Evolutionary conservation across 1,139 yeast genomes (phyloP).

Genomic region (Kurtzmaniella natalensis): DNA sequence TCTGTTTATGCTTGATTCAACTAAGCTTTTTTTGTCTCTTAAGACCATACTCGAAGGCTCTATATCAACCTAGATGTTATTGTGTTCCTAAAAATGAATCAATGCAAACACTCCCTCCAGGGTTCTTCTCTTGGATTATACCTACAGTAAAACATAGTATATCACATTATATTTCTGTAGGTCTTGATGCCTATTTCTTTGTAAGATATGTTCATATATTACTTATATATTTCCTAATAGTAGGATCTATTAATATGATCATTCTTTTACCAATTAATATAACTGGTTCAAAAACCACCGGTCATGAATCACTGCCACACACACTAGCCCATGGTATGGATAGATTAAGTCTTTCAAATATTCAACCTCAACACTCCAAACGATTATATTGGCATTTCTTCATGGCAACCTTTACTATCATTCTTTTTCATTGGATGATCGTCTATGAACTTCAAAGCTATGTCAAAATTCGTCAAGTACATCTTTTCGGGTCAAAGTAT

Average conservation of each 20-base stretch:
- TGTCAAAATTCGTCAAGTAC: conserved; percentile 40
- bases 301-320: too few species aligned
- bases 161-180: conserved; percentile 42
- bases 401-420: conserved; percentile 46
- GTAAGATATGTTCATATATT: conserved; percentile 49
- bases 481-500: conserved; percentile 24
- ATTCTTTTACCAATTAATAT: conserved; percentile 55
- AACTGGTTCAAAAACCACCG: conserved; percentile 33
- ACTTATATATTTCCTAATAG: conserved; percentile 41
- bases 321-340: conserved; percentile 60
- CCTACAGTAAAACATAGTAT: conserved; percentile 38
- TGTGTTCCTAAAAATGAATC: conserved; percentile 38
- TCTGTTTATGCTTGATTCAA: conserved; percentile 49
- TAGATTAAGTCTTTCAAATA: conserved; percentile 56
- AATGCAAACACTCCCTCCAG: conserved; percentile 33
- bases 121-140: conserved; percentile 45
- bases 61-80: conserved; percentile 56
- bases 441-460: conserved; percentile 47
- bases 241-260: conserved; percentile 50
- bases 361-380: conserved; percentile 42
- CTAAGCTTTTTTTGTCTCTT: conserved; percentile 49
- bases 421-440: conserved; percentile 50
- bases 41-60: conserved; percentile 38
- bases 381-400: conserved; percentile 52
- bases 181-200: conserved; percentile 66